These are phyloP conservation scores for Neurospora sp. DNA, from an alignment of 495 filamentous ascomycete genomes.

Conservation along the genomic window DNA sequence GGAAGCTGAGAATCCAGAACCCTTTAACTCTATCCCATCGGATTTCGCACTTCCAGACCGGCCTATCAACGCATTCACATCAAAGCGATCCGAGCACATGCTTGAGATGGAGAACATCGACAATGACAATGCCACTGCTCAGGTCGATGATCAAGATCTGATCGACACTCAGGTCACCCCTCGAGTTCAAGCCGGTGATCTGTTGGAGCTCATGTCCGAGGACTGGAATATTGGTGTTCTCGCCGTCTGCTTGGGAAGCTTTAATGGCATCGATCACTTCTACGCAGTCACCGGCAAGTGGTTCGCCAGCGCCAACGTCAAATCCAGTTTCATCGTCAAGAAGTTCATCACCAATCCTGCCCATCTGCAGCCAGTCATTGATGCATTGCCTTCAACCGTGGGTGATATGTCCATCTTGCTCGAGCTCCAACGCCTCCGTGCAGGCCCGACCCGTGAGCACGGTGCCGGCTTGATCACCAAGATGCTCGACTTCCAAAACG, in stretches of 20 bases:
- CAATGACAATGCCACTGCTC: neutral
- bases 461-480: slow-evolving; percentile 39
- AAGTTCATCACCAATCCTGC: slow-evolving; percentile 45
- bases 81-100: neutral
- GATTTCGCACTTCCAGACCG: neutral
- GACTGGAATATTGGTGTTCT: slow-evolving; percentile 35
- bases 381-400: slow-evolving; percentile 43
- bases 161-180: slow-evolving; percentile 2
- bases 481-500: slow-evolving; percentile 41
- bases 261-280: slow-evolving; percentile 56
- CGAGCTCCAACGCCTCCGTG: slow-evolving; percentile 32
- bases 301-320: slow-evolving; percentile 41
- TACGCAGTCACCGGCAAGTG: slow-evolving; percentile 66
- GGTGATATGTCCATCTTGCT: slow-evolving; percentile 28
- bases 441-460: slow-evolving; percentile 42
- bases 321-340: slow-evolving; percentile 52
- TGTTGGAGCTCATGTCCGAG: slow-evolving; percentile 49
- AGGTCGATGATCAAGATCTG: slow-evolving; percentile 6
- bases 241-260: slow-evolving; percentile 59
- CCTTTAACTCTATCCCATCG: neutral
- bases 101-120: slow-evolving; percentile 11
- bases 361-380: slow-evolving; percentile 48
- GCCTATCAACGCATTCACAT: neutral
- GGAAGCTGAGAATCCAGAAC: slow-evolving; percentile 36
- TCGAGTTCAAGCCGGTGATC: slow-evolving; percentile 57